phyloP scores from a whole-genome alignment of 2,329 filamentous ascomycete genomes.

The Chaetothyriales sp. region DNA sequence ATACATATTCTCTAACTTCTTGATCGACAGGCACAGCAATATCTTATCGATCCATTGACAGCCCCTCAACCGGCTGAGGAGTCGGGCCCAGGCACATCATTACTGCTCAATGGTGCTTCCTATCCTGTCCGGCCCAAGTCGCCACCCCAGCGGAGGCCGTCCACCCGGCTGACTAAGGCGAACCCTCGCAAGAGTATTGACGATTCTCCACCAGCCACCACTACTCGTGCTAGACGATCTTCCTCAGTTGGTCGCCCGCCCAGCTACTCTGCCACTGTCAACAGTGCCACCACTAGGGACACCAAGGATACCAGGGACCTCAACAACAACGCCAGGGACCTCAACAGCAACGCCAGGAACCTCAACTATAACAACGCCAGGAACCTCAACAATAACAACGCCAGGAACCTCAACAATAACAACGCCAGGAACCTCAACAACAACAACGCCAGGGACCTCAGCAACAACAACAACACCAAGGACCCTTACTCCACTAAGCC shows the following conservation, averaged over 20 bases:
- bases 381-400: too few relatives aligned
- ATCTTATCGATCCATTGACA: constrained; percentile 56
- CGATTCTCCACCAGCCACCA: constrained; percentile 2
- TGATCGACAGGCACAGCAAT: constrained; percentile 44
- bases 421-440: constrained; percentile 19
- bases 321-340: background rate
- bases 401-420: constrained; percentile 35
- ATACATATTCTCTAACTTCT: constrained; percentile 1
- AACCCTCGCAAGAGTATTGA: constrained; percentile 14
- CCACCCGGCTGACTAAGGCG: constrained; percentile 11
- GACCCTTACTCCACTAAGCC: background rate
- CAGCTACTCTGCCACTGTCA: background rate
- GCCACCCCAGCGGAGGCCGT: background rate
- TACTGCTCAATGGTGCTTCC: constrained; percentile 21
- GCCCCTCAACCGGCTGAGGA: constrained; percentile 55
- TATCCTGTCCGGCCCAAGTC: constrained; percentile 1
- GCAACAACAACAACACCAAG: constrained; percentile 3
- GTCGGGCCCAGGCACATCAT: constrained; percentile 49
- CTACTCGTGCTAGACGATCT: constrained; percentile 8
- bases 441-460: background rate
- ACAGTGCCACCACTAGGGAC: constrained; percentile 18
- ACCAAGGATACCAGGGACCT: constrained; percentile 4
- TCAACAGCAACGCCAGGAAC: too few relatives aligned
- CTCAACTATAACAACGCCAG: constrained; percentile 1
- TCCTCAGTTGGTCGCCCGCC: constrained; percentile 2